These are phyloP conservation scores for Solanum ossicruentum DNA, from an alignment of 257 asterid genomes.

Conservation along the genomic window DNA sequence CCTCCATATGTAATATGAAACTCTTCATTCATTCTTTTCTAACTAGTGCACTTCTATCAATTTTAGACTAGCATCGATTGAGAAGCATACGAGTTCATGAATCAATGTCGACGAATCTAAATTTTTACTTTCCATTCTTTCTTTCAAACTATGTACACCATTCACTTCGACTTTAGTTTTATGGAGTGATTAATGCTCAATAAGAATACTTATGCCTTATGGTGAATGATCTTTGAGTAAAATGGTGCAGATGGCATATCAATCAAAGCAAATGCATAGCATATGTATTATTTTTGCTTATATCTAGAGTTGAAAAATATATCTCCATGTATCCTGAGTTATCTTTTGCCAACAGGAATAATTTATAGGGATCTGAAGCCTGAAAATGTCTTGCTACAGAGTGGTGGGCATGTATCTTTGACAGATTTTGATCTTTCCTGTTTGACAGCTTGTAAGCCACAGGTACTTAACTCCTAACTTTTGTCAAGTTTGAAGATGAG, in stretches of 20 bases:
- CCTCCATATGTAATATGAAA: neutral
- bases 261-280: neutral
- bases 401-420: constrained; percentile 71
- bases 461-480: constrained; percentile 28
- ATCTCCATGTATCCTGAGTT: neutral
- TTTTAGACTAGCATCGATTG: neutral
- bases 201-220: neutral
- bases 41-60: neutral
- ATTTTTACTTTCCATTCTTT: neutral
- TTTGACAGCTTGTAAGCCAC: constrained; percentile 96
- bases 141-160: neutral
- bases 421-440: constrained; percentile 97
- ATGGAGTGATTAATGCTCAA: neutral
- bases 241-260: neutral
- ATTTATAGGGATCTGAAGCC: constrained; percentile 97
- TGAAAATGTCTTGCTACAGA: constrained; percentile 76
- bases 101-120: neutral
- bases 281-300: neutral
- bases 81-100: neutral
- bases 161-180: neutral
- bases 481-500: neutral
- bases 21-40: neutral
- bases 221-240: neutral
- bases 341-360: constrained; percentile 48
- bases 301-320: neutral